phyloP scores from a whole-genome alignment of 148 eudicot species.

The Diospyros kaki region DNA sequence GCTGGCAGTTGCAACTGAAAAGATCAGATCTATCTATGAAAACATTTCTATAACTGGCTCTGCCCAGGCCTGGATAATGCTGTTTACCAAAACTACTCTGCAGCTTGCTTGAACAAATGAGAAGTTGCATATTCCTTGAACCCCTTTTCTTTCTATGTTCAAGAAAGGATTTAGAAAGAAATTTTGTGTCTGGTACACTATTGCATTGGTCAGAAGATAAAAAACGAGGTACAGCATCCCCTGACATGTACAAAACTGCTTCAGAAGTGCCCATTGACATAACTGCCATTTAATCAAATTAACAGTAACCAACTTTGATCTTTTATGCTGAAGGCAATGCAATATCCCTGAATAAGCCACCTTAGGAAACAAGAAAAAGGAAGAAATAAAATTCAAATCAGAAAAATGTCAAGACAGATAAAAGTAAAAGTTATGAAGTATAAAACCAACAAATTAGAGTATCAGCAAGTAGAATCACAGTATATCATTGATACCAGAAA shows the following conservation, averaged over 20 bases:
- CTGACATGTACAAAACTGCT: constrained; percentile 30
- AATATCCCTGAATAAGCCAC: neutral
- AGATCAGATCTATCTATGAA: constrained; percentile 3
- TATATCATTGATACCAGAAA: neutral
- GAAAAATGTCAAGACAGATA: neutral
- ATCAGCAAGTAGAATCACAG: neutral
- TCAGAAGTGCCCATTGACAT: constrained; percentile 27
- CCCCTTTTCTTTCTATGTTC: constrained; percentile 24
- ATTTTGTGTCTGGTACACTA: constrained; percentile 14
- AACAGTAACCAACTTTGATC: neutral
- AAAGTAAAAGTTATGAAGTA: neutral
- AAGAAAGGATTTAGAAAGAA: constrained; percentile 15
- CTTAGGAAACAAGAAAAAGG: neutral
- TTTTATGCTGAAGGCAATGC: neutral
- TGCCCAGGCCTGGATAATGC: constrained; percentile 4
- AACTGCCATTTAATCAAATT: neutral
- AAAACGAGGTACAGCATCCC: constrained; percentile 22
- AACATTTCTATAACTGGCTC: constrained; percentile 8
- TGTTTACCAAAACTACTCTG: constrained; percentile 10
- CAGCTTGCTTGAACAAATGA: constrained; percentile 16
- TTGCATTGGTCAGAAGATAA: constrained; percentile 14
- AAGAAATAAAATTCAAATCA: neutral
- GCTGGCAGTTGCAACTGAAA: constrained; percentile 33
- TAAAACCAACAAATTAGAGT: neutral
- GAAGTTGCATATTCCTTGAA: neutral